Base-by-base conservation (phyloP, 371 early-diverging fungal genomes). In the Mortierella sp. region DNA sequence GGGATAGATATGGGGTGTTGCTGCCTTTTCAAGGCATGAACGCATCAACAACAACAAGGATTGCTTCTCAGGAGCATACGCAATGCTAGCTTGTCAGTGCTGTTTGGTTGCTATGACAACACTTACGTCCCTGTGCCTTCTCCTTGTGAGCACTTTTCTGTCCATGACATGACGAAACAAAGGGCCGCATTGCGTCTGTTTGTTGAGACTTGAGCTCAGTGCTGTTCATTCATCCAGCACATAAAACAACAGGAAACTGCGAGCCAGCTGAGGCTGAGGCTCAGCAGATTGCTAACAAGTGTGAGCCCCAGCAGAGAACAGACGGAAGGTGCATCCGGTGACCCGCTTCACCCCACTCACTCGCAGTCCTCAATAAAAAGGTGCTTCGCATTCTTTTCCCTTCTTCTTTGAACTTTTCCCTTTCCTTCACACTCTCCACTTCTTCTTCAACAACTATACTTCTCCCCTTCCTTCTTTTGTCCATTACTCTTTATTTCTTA, bases 1-100 rank as follows among this genome's bases (percentile, higher is more conserved):
- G n/a, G 26, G 31, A 31, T 28, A 34, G 7, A 16, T 63, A 19
- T 24, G 38, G 63, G 8, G 31, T 19, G 34, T 63, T 63, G 63
- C 11, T 38, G 68, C 68, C 68, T 68, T 68, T 38, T 68, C 68
- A 38, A 68, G 68, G 68, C 68, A 68, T 24, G 68, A 68, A 68
- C 24, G 34, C 42, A 38, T 3, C 42, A 38, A 38, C 42, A 5
- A 38, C 42, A 38, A 38, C 42, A 38, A 63, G 63, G 19, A 9
- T 31, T 58, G 26, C 21, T 68, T 68, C 68, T 68, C 68, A 68
- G 68, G 68, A 68, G 68, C 4, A 54, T 48, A n/a, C 55, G 55
- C 55, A 55, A 55, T n/a, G n/a, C 21, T 55, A 24, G n/a, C 55
- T 24, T 55, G 55, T 55, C 55, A 55, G 19, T 21, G 55, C 55